Evolutionary conservation across 2,329 filamentous ascomycete genomes (phyloP).

Genomic region (Gyromitra esculenta): DNA sequence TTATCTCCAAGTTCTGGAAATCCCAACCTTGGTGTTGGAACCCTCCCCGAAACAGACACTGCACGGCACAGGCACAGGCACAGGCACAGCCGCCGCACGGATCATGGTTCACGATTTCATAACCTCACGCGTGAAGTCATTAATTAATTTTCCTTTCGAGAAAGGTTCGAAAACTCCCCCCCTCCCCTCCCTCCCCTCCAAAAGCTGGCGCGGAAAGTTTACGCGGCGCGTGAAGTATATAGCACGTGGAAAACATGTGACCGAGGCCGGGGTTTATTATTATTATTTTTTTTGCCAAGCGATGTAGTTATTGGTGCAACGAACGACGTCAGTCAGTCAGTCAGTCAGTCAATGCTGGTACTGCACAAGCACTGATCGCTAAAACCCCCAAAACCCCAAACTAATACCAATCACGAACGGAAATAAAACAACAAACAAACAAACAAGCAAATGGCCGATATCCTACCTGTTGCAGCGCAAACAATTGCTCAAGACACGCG

Average conservation of each 20-base stretch:
- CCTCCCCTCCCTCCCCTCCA: neutral
- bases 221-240: neutral
- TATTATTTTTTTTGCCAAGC: constrained; percentile 6
- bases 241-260: constrained; percentile 31
- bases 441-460: constrained; percentile 35
- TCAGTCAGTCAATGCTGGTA: too few relatives aligned
- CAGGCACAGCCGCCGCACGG: constrained; percentile 5
- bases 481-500: constrained; percentile 49
- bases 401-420: neutral
- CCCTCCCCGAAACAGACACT: neutral
- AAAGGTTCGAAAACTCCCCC: neutral
- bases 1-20: constrained; percentile 16
- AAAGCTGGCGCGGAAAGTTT: constrained; percentile 4
- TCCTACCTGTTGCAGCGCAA: constrained; percentile 41
- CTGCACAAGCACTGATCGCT: too few relatives aligned
- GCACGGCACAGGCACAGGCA: constrained; percentile 26
- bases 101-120: neutral
- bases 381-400: neutral
- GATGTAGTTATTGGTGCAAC: constrained; percentile 4
- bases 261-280: neutral
- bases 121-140: neutral
- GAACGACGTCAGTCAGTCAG: constrained; percentile 1
- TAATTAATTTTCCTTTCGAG: neutral
- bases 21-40: constrained; percentile 36
- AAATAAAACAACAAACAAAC: too few relatives aligned